These are phyloP conservation scores for Neodidymelliopsis sp. DNA, from an alignment of 2,329 filamentous ascomycete species.

Conservation along the genomic window DNA sequence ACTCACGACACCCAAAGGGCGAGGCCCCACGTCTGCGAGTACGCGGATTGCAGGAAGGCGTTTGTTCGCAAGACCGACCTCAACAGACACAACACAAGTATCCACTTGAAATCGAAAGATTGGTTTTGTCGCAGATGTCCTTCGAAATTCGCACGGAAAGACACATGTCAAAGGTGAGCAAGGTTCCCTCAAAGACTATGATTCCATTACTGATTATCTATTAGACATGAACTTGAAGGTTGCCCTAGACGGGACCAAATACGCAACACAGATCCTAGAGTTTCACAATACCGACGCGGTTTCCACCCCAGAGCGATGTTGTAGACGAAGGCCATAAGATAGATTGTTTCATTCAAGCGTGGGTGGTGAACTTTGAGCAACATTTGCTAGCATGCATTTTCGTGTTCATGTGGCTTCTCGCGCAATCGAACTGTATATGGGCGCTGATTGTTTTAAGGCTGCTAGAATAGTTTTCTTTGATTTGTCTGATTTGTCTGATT, in stretches of 20 bases:
- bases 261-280: constrained; percentile 17
- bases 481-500: no score
- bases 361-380: constrained; percentile 13
- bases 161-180: constrained; percentile 78
- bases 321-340: not conserved
- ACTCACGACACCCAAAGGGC: constrained; percentile 78
- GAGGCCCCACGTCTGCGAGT: constrained; percentile 73
- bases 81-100: constrained; percentile 63
- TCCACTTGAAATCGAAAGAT: constrained; percentile 77
- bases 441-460: not conserved
- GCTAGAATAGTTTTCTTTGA: no score
- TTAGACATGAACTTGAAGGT: constrained; percentile 78
- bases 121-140: constrained; percentile 75
- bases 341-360: constrained; percentile 8
- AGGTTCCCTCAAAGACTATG: not conserved
- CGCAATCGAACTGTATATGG: not conserved
- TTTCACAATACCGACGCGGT: constrained; percentile 20
- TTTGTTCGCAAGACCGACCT: constrained; percentile 88
- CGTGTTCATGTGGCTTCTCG: not conserved
- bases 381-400: constrained; percentile 4
- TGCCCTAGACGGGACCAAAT: constrained; percentile 66
- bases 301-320: constrained; percentile 4
- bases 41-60: constrained; percentile 71
- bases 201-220: constrained; percentile 24
- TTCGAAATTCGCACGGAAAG: constrained; percentile 77